These are phyloP conservation scores for Myriosclerotinia curreyana DNA, from an alignment of 2,329 filamentous ascomycete species.

Conservation along the genomic window DNA sequence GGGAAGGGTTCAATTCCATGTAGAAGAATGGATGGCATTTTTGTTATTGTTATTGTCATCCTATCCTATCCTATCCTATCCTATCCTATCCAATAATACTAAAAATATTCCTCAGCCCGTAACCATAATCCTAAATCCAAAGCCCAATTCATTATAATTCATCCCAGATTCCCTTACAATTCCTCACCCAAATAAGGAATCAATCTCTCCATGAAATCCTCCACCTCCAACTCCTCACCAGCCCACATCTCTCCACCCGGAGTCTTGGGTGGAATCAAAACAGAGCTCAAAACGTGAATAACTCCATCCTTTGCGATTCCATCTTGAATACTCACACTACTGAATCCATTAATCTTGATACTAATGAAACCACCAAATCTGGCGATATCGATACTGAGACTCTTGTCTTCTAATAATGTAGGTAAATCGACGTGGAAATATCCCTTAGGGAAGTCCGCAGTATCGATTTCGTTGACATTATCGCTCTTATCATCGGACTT, in stretches of 20 bases:
- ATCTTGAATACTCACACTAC: conserved; percentile 64
- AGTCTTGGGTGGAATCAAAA: conserved; percentile 69
- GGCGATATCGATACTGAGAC: conserved; percentile 68
- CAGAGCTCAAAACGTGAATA: conserved; percentile 69
- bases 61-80: background rate
- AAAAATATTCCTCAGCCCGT: background rate
- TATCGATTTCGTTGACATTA: conserved; percentile 30
- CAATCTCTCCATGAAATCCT: conserved; percentile 53
- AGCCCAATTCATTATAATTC: background rate
- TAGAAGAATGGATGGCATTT: background rate
- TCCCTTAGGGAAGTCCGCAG: conserved; percentile 37
- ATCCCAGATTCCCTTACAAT: conserved; percentile 27
- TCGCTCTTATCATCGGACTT: conserved; percentile 33
- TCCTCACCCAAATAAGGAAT: conserved; percentile 25
- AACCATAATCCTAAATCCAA: background rate
- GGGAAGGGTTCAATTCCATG: background rate
- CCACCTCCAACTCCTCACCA: conserved; percentile 53
- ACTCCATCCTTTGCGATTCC: conserved; percentile 75
- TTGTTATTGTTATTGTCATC: background rate
- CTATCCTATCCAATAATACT: background rate
- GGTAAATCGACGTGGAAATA: conserved; percentile 65
- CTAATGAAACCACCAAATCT: conserved; percentile 64
- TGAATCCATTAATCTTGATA: conserved; percentile 74
- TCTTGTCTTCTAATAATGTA: conserved; percentile 65
- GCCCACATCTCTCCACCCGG: conserved; percentile 49